These are phyloP conservation scores for Chrysoporthe puriensis DNA, from an alignment of 2,329 filamentous ascomycete species.

Conservation along the genomic window DNA sequence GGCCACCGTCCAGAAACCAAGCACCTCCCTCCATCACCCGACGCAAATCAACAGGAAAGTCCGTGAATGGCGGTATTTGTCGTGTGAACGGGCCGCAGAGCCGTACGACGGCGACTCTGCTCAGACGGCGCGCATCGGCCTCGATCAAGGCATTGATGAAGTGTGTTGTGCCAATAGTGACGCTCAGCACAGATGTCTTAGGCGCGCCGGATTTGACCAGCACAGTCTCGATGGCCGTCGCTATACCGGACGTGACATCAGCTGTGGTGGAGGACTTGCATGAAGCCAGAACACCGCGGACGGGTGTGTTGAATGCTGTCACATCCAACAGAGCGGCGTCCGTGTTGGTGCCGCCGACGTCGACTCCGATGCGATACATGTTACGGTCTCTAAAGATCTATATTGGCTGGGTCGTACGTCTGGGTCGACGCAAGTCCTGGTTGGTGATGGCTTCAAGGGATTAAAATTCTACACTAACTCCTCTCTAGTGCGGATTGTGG, in stretches of 20 bases:
- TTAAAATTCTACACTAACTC: background rate
- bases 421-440: background rate
- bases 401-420: background rate
- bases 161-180: slow-evolving; percentile 60
- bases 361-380: slow-evolving; percentile 48
- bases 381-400: background rate
- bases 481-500: background rate
- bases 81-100: slow-evolving; percentile 58
- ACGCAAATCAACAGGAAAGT: slow-evolving; percentile 56
- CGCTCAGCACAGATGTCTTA: slow-evolving; percentile 47
- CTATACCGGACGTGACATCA: slow-evolving; percentile 52
- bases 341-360: slow-evolving; percentile 57
- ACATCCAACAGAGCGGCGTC: slow-evolving; percentile 57
- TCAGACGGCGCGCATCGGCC: slow-evolving; percentile 51
- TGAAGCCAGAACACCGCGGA: slow-evolving; percentile 52
- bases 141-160: slow-evolving; percentile 64
- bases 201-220: slow-evolving; percentile 34
- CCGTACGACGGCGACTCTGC: slow-evolving; percentile 56
- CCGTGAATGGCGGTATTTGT: slow-evolving; percentile 53
- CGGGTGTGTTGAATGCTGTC: slow-evolving; percentile 37
- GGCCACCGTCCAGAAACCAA: slow-evolving; percentile 48
- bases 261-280: slow-evolving; percentile 54
- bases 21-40: slow-evolving; percentile 50
- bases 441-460: background rate
- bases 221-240: slow-evolving; percentile 50